phyloP scores from a whole-genome alignment of 78 protist species.

The Isochrysis galbana region DNA sequence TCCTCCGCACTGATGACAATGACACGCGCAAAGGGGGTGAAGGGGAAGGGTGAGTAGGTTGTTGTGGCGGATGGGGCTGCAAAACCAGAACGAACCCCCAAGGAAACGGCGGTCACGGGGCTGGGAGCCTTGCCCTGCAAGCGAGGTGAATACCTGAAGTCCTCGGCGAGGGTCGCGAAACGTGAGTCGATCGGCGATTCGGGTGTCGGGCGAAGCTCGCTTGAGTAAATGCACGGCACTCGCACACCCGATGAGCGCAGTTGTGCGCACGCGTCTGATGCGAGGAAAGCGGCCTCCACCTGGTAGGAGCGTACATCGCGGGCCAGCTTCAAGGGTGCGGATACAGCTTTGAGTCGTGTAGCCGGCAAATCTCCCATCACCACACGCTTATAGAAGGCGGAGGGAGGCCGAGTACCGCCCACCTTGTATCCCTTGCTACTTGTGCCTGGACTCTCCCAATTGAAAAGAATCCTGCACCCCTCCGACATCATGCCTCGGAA shows the following conservation, averaged over 20 bases:
- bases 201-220: not conserved
- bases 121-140: too few relatives aligned
- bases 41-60: too few relatives aligned
- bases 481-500: not conserved
- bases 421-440: not conserved
- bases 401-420: not conserved
- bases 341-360: not conserved
- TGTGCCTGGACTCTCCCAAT: not conserved
- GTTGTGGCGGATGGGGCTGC: too few relatives aligned
- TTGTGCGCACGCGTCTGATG: constrained; percentile 8
- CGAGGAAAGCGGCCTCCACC: constrained; percentile 35
- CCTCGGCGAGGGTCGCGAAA: not conserved
- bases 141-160: too few relatives aligned
- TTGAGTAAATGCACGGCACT: not conserved
- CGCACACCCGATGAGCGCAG: not conserved
- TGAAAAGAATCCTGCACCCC: not conserved
- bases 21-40: too few relatives aligned
- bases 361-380: constrained; percentile 1
- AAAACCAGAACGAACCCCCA: too few relatives aligned
- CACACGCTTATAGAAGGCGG: constrained; percentile 18
- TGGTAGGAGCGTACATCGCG: constrained; percentile 5
- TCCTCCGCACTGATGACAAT: too few relatives aligned
- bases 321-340: constrained; percentile 1
- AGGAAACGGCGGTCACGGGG: too few relatives aligned
- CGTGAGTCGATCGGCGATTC: not conserved